Base-by-base conservation (phyloP, 176 grass and related monocot genomes). In the Ananas comosus region DNA sequence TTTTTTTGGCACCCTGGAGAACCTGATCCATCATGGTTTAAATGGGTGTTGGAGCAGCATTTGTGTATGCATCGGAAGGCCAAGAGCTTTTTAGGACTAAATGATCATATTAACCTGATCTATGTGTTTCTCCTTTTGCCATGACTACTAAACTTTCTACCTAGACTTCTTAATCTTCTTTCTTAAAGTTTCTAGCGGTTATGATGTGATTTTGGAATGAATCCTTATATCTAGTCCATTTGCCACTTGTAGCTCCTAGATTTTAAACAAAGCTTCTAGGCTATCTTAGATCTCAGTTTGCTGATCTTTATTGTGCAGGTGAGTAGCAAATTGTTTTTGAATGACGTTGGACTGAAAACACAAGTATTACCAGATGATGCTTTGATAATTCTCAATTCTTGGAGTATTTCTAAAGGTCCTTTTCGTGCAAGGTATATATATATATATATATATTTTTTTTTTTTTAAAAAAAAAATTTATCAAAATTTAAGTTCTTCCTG, bases 331-430 rank as follows among this genome's bases (percentile, higher is more conserved):
- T 89, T 84, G 69, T 79, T 96, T 65, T 78, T 79, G 76, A 89
- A 89, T 66, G 86, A 85, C 13, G 73, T 92, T 79, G 92, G 92
- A 51, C 89, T 96, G 71, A 96, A 96, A 77, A 92, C 83, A 52
- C 79, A 87, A 54, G 81, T 89, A 27, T 91, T 79, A 27, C 68
- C 82, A 51, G 73, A 49, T 69, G 88, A 96, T 65, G 86, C 83
- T 61, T 74, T 89, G 73, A 78, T 74, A 80, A 77, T 89, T 47
- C 81, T 96, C 24, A 80, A 80, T n/a, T 87, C 50, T 53, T 96
- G 92, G 92, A 78, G 85, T 13, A 21, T 70, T 72, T 87, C 81
- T 73, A 72, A 92, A 48, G 7, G 59, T 85, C 81, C 92, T 48
- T 89, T 91, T 76, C 80, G 59, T 49, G 79, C 88, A 83, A 96